phyloP scores from a whole-genome alignment of 805 yeast species.

The Kodamaea kaohsiungensis region DNA sequence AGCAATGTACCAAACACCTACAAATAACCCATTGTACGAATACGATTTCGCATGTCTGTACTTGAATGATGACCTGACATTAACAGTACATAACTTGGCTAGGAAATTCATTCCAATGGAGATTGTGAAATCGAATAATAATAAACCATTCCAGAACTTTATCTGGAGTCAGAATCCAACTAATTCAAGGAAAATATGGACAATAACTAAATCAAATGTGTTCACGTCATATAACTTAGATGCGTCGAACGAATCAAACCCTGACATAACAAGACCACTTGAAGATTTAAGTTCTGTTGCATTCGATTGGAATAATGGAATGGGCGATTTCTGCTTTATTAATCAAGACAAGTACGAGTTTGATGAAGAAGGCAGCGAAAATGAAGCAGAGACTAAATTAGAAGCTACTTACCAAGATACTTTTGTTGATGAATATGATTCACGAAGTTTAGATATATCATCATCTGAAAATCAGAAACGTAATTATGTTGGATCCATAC shows the following conservation, averaged over 20 bases:
- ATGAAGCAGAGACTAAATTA: background rate
- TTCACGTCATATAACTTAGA: conserved; percentile 38
- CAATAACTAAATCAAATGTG: conserved; percentile 41
- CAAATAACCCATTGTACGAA: conserved; percentile 40
- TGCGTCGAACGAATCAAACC: conserved; percentile 14
- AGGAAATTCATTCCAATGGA: conserved; percentile 77
- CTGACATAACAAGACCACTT: conserved; percentile 35
- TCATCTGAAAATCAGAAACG: conserved; percentile 1
- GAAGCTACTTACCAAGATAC: background rate
- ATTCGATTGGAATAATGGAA: conserved; percentile 55
- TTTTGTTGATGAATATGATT: conserved; percentile 2
- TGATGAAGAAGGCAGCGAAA: conserved; percentile 23
- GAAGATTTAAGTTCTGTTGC: conserved; percentile 55
- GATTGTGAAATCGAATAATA: conserved; percentile 52
- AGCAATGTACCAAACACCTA: conserved; percentile 10
- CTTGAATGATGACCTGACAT: conserved; percentile 68
- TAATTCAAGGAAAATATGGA: conserved; percentile 33
- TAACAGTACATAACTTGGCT: conserved; percentile 67
- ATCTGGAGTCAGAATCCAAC: conserved; percentile 37
- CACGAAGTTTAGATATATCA: background rate
- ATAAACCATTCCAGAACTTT: conserved; percentile 42
- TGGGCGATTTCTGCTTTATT: conserved; percentile 50
- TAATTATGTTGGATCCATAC: conserved; percentile 15
- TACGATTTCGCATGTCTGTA: conserved; percentile 76
- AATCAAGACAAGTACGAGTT: conserved; percentile 50